Conservation (phyloP, 2,329 filamentous ascomycete species). For the Cyclaneusma minus region DNA sequence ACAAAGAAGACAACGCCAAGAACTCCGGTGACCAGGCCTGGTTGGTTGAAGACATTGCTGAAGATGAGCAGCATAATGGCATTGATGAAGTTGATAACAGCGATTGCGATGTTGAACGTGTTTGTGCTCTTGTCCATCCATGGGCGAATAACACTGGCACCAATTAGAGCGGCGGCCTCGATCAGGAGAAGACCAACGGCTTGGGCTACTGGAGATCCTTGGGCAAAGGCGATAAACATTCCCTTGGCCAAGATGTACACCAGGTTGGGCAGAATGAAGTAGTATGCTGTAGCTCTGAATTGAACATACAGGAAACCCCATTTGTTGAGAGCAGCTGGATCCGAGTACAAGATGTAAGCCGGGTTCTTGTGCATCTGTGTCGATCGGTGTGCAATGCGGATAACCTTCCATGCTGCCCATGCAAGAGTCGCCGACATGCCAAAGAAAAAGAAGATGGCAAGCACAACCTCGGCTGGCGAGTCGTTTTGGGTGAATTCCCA, state of each 20-base stretch:
- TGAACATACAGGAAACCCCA: slow-evolving; percentile 98
- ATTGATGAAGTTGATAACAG: slow-evolving; percentile 79
- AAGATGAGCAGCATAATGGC: slow-evolving; percentile 81
- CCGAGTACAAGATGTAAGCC: slow-evolving; percentile 91
- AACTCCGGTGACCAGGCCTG: slow-evolving; percentile 68
- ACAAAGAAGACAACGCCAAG: slow-evolving; percentile 85
- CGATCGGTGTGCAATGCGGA: slow-evolving; percentile 75
- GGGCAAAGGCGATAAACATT: slow-evolving; percentile 74
- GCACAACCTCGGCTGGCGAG: slow-evolving; percentile 70
- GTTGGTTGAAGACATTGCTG: slow-evolving; percentile 72
- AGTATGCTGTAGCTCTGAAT: slow-evolving; percentile 90
- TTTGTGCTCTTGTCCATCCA: slow-evolving; percentile 99
- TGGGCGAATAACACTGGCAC: slow-evolving; percentile 64
- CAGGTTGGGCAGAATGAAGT: slow-evolving; percentile 74
- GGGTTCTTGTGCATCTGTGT: slow-evolving; percentile 89
- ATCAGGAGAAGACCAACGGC: slow-evolving; percentile 72
- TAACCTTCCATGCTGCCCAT: slow-evolving; percentile 84
- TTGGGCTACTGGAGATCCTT: slow-evolving; percentile 55
- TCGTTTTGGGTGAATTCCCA: slow-evolving; percentile 86
- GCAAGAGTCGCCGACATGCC: slow-evolving; percentile 62
- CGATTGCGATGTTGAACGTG: slow-evolving; percentile 88
- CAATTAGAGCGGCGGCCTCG: slow-evolving; percentile 65
- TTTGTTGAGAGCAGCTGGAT: slow-evolving; percentile 87
- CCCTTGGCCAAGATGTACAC: slow-evolving; percentile 72
- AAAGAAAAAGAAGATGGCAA: slow-evolving; percentile 80